Base-by-base conservation (phyloP, 2,329 filamentous ascomycete species). In the Colletotrichum coccodes region DNA sequence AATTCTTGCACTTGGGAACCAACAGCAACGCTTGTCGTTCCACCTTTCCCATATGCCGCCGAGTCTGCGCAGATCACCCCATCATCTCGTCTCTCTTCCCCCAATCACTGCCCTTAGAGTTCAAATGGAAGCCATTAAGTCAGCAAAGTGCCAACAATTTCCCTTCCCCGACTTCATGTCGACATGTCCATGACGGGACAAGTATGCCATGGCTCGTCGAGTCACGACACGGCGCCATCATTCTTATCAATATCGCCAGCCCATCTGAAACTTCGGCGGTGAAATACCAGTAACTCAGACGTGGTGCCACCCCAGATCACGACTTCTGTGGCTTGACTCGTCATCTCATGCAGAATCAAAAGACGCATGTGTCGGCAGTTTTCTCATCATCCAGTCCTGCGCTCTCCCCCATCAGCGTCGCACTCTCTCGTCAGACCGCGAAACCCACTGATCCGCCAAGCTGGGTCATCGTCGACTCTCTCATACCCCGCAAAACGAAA, bases 1-100 rank as follows among this genome's bases (percentile, higher is more conserved):
- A n/a, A 26, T 59, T 42, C 34, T 18, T 42, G 8, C 9, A 8
- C 26, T 4, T 4, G 14, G 12, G 4, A 21, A 9, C 1, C 0
- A 36, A 36, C 30, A 11, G 30, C 30, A 52, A 11, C 11, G 6
- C 8, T 36, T 9, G 32, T 46, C 28, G 30, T 42, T 52, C 23
- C 44, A 42, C n/a, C 36, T 62, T 53, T 36, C 49, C 30, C n/a
- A 36, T 3, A 38, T 21, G 30, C 1, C 38, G 30, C 36, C 32
- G 38, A 32, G 7, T 23, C 18, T 9, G 52, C 28, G 62, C 26
- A 52, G 56, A 60, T 65, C 61, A 64, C 42, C 14, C 61, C 32
- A 42, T 58, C 52, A 32, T 58, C 60, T 23, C 50, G 49, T n/a
- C 59, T 21, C 18, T 46, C 7, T 14, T 4, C 21, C 36, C 30